Percentiles rank a stretch among this genome's conserved stretches.
Evolutionary conservation across 768 basidiomycete genomes (phyloP).

Genomic region (Lepiota venenata): DNA sequence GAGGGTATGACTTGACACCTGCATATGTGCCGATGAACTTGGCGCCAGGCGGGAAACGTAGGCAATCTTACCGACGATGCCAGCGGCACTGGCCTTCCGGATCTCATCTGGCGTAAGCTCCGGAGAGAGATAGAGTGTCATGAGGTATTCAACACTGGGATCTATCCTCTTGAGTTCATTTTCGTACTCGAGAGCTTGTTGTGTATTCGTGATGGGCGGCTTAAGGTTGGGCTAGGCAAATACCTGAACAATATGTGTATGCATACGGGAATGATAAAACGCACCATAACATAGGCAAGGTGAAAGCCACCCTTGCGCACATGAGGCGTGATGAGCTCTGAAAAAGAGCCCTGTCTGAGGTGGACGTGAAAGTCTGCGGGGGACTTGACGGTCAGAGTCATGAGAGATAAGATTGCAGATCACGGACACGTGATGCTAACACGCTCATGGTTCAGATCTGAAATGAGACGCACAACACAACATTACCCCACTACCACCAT

Average conservation of each 20-base stretch:
- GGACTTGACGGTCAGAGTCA: conserved; percentile 48
- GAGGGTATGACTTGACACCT: conserved; percentile 95
- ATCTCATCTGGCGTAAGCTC: conserved; percentile 90
- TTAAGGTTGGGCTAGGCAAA: conserved; percentile 79
- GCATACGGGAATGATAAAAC: conserved; percentile 13
- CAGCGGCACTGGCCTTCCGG: conserved; percentile 79
- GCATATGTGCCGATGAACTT: not conserved
- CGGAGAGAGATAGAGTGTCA: conserved; percentile 95
- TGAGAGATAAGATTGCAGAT: conserved; percentile 26
- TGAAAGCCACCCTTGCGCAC: conserved; percentile 86
- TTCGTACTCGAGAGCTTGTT: conserved; percentile 80
- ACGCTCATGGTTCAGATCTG: conserved; percentile 35
- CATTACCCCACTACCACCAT: conserved; percentile 32
- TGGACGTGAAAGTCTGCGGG: conserved; percentile 98
- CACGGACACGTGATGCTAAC: conserved; percentile 36
- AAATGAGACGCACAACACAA: conserved; percentile 13
- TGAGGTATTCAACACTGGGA: conserved; percentile 79
- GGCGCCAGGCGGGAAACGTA: not conserved
- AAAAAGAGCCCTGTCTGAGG: conserved; percentile 83
- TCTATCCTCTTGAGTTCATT: conserved; percentile 70
- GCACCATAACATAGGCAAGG: conserved; percentile 95
- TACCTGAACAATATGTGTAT: conserved; percentile 9
- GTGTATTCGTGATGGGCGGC: conserved; percentile 83
- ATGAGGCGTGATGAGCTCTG: conserved; percentile 84
- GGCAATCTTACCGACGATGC: conserved; percentile 55